Conservation (phyloP, 2,329 filamentous ascomycete genomes). For the Botrytis aclada region DNA sequence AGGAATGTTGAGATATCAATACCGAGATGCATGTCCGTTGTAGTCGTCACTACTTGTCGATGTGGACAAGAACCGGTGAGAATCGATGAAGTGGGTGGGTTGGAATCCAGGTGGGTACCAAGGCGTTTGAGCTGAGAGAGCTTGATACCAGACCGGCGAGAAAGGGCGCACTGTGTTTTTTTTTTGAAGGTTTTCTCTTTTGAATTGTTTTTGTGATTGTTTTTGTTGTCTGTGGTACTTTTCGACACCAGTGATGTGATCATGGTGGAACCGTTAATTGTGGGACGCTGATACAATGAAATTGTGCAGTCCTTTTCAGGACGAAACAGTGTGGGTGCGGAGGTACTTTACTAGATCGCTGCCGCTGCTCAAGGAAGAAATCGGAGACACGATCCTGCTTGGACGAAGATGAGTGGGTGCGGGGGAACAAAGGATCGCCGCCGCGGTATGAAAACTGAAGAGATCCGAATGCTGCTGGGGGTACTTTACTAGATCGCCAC, state of each 20-base stretch:
- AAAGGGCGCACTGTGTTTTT: neutral
- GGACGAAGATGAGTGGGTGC: neutral
- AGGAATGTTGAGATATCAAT: neutral
- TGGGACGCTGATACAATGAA: neutral
- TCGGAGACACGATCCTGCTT: neutral
- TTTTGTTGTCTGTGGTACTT: neutral
- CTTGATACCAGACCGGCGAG: neutral
- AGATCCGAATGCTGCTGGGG: neutral
- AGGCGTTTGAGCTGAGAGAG: neutral
- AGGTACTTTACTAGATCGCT: conserved; percentile 1
- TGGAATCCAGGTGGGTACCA: neutral
- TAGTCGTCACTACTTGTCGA: conserved; percentile 9
- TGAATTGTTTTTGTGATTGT: neutral
- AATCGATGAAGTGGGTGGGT: neutral
- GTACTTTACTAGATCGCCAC: conserved; percentile 1
- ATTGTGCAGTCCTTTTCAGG: neutral
- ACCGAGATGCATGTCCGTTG: neutral
- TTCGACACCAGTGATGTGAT: neutral
- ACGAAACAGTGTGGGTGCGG: neutral
- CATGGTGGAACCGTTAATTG: neutral
- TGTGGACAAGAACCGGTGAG: neutral
- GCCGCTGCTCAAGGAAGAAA: neutral
- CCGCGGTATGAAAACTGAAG: neutral
- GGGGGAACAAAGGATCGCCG: neutral
- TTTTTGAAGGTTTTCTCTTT: neutral